Evolutionary conservation across 805 yeast genomes (phyloP).

Genomic region (Candida maesae): DNA sequence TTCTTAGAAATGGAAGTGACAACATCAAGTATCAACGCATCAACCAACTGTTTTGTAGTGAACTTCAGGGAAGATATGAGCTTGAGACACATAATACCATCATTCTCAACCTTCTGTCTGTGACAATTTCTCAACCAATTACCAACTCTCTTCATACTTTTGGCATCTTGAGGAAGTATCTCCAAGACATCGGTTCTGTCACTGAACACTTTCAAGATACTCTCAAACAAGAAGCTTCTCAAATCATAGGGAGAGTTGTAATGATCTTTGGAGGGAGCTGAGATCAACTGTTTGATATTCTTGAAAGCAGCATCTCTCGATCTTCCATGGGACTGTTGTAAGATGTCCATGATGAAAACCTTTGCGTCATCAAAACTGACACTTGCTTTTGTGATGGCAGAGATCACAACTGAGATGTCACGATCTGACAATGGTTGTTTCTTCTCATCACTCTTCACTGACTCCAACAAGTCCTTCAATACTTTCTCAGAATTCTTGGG

Average conservation of each 20-base stretch:
- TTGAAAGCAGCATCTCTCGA: neutral
- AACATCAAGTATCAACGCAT: neutral
- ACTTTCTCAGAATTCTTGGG: no score
- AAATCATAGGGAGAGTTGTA: neutral
- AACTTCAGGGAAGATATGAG: neutral
- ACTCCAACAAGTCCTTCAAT: no score
- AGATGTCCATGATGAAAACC: neutral
- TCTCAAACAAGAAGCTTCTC: neutral
- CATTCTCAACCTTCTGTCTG: neutral
- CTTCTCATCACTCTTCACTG: no score
- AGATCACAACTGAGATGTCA: neutral
- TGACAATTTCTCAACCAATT: slow-evolving; percentile 4
- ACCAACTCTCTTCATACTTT: slow-evolving; percentile 4
- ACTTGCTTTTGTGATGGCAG: neutral
- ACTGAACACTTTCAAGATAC: neutral
- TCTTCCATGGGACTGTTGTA: neutral
- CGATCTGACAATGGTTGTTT: neutral
- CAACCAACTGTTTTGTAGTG: slow-evolving; percentile 1
- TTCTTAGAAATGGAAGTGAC: neutral
- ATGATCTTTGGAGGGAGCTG: neutral
- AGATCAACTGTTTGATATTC: neutral
- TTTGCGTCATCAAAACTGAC: neutral
- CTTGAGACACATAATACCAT: neutral
- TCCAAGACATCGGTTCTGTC: neutral
- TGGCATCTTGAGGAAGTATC: neutral